Evolutionary conservation across 2,329 filamentous ascomycete species (phyloP), one percentile per base, ranked within the genome.

Genomic region (Exophiala sideris): DNA sequence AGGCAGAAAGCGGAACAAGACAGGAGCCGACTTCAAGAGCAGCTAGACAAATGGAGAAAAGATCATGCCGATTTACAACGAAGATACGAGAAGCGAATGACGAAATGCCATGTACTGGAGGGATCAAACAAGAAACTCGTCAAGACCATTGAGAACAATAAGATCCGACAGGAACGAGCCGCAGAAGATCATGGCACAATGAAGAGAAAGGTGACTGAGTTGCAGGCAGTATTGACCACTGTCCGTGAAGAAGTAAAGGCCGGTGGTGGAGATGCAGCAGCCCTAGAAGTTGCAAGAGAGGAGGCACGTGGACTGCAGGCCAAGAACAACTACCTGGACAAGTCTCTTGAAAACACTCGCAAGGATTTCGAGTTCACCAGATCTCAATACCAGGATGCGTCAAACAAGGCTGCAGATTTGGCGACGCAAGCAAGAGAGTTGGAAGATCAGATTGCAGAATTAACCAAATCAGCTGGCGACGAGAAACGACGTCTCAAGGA

Each of bases 321-420:
- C 3, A 59, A 60, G 36, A 67, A 69, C 36, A 68, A 68, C 2
- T 64, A 66, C 7, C 58, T 76, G 1, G 66, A 58, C 10, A 68
- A 70, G 41, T 71, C 69, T 44, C 65, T 71, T 2, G 70, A 75
- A 9, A 74, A 70, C 47, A 73, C 71, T 45, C 67, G 65, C 40
- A 71, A 71, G 8, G 74, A 76, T 55, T 68, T 72, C 6, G 74
- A 76, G 44, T 76, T 76, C 55, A 74, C 70, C 5, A 70, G 74
- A 36, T 66, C 71, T 53, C 73, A 76, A 60, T 77, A 77, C 49
- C 75, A 77, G 56, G 73, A 68, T 29, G 74, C 73, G 9, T 77
- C 74, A 5, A 73, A 65, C 5, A 67, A 67, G 7, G 75, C 73
- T 1, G 72, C 71, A 16, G 72, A 75, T 42, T 67, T 71, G 6